Conservation (phyloP, 1,284 basidiomycete species). For the Sporisorium scitamineum region DNA sequence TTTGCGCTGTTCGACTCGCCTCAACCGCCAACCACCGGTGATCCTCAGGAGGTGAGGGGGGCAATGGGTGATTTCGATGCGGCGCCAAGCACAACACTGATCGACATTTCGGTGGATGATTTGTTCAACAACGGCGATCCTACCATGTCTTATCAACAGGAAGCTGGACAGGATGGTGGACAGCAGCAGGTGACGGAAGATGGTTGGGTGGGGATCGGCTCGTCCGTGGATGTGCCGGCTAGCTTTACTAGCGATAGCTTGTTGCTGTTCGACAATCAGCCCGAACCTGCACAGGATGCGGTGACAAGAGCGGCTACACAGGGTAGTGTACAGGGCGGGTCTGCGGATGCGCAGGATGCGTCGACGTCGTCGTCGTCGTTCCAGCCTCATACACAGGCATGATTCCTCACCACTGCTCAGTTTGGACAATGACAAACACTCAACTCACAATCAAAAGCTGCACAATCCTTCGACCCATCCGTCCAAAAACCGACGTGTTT, state of each 20-base stretch:
- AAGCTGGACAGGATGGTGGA: neutral
- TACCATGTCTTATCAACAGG: neutral
- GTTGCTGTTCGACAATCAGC: neutral
- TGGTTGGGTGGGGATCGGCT: neutral
- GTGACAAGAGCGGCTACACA: neutral
- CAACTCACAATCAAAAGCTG: neutral
- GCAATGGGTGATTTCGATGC: constrained; percentile 3
- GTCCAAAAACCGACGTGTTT: neutral
- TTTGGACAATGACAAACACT: neutral
- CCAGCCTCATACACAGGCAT: constrained; percentile 36
- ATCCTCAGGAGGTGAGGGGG: neutral
- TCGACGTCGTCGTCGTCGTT: neutral
- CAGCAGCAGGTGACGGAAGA: neutral
- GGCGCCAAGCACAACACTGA: neutral
- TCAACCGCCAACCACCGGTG: neutral
- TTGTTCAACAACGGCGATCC: neutral
- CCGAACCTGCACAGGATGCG: neutral
- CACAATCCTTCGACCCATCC: too few relatives aligned
- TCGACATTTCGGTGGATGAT: neutral
- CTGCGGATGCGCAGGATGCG: neutral
- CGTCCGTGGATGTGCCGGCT: constrained; percentile 8
- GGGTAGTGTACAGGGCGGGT: neutral
- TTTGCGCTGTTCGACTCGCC: constrained; percentile 23
- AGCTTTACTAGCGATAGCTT: constrained; percentile 11
- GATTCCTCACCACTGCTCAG: neutral